Evolutionary conservation across 371 early-diverging fungal genomes (phyloP), one percentile per base, ranked within the genome.

Genomic region (Mucor irregularis): DNA sequence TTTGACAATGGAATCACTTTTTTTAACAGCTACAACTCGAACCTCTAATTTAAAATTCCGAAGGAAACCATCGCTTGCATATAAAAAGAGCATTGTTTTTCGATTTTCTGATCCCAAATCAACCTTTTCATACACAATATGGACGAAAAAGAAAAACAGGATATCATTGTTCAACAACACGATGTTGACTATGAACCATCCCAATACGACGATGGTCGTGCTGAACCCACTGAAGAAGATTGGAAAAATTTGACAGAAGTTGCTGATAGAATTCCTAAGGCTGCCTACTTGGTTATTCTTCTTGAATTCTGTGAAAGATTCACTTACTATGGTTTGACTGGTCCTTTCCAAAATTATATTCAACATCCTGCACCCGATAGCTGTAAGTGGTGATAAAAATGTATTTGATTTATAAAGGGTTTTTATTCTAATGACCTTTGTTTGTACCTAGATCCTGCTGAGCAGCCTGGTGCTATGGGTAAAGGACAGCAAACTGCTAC

Each of bases 301-400:
- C 84, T 84, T 38, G 92, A 91, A 67, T 85, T 91, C 35, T 87
- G 86, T 69, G 92, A 91, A 62, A 79, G 92, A 38, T 89, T 88
- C 59, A 78, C 88, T 2, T 91, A 79, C 65, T 90, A 89, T 61
- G 87, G 89, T 24, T 60, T 87, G 24, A 71, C 71, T 5, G 84
- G 80, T 8, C 80, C 80, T 2, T 84, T 86, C 64, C 83, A 85
- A 49, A 83, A 83, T 49, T 86, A 86, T 53, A 76, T 84, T 45
- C 80, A 82, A 61, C 66, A 74, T 47, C 76, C 76, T 30, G 69
- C 71, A 66, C 78, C 73, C 7, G 57, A 38, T 28, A 38, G 39
- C n/a, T 71, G 73, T 73, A 71, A 66, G 69, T 59, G n/a, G n/a
- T n/a, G n/a, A n/a, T n/a, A n/a, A n/a, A n/a, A n/a, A n/a, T n/a